These are phyloP conservation scores for Sistotremastrum niveocremeum DNA, from an alignment of 768 basidiomycete genomes.

Conservation along the genomic window DNA sequence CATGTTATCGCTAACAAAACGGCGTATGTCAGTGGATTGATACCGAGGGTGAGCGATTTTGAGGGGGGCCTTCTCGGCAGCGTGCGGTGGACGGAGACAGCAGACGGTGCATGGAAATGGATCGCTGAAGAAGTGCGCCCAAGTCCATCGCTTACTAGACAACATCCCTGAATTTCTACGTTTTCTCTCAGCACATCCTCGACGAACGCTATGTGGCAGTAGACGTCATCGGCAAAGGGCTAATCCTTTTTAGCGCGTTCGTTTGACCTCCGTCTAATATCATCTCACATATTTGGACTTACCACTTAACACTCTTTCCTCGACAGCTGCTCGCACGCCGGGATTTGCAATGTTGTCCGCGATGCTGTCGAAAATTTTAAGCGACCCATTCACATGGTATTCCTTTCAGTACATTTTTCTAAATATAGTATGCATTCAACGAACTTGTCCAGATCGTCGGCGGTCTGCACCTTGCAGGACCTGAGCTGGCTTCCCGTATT, in stretches of 20 bases:
- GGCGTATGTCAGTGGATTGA: slow-evolving; percentile 71
- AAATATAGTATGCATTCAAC: background rate
- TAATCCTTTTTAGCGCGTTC: slow-evolving; percentile 75
- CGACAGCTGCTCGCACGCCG: slow-evolving; percentile 58
- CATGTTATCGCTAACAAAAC: slow-evolving; percentile 52
- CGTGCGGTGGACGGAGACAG: slow-evolving; percentile 39
- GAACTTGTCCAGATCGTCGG: slow-evolving; percentile 45
- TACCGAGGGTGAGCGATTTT: slow-evolving; percentile 53
- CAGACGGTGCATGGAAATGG: slow-evolving; percentile 26
- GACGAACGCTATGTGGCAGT: slow-evolving; percentile 71
- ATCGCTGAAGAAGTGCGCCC: slow-evolving; percentile 37
- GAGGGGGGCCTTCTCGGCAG: slow-evolving; percentile 60
- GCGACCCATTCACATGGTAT: slow-evolving; percentile 66
- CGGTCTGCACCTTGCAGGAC: slow-evolving; percentile 70
- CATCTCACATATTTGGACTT: background rate
- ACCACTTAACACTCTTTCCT: background rate
- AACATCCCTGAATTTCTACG: background rate
- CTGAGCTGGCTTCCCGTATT: slow-evolving; percentile 50
- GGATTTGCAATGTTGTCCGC: slow-evolving; percentile 71
- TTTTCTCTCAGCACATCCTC: slow-evolving; percentile 45
- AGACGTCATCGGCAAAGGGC: slow-evolving; percentile 69
- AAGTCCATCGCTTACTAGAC: background rate
- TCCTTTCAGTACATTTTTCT: background rate
- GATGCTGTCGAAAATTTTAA: slow-evolving; percentile 50
- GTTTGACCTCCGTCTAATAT: slow-evolving; percentile 15